Evolutionary conservation across 2,329 filamentous ascomycete genomes (phyloP), one percentile per base, ranked within the genome.

Genomic region (Kalmusia sp.): DNA sequence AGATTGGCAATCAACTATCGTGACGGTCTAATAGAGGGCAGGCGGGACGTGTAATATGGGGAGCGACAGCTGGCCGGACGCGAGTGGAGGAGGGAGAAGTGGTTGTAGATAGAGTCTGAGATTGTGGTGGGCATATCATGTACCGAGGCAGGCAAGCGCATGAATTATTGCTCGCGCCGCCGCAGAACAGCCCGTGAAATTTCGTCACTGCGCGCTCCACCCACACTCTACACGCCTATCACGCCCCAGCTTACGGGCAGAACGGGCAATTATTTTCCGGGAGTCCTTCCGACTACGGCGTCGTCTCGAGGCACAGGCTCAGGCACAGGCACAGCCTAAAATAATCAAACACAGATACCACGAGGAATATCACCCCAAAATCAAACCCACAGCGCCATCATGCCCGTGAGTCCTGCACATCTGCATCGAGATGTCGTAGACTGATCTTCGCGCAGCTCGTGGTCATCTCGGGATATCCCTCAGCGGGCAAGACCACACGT

Each of bases 401-500:
- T 70, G 67, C 67, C 67, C 38, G 67, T 70, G 54, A 58, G 67
- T 57, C 19, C 15, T 44, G 35, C 40, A 17, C 19, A 28, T 30
- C 12, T 41, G 28, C 49, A 52, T 15, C 14, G 15, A 15, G 19
- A 37, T 54, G 45, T 57, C 31, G 52, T 41, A 52, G 19, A 63
- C 64, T 67, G 61, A 68, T 49, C 31, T 49, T 43, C 56, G 51
- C 51, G 41, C 65, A 87, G 84, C 81, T 87, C 65, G 79, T 87
- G 54, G 77, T 86, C 52, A 76, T 87, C 55, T 86, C 84, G 57
- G 85, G 85, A 58, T 87, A 84, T 68, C 86, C 86, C 43, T 85
- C 82, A 59, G 84, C 84, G 63, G 86, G 86, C 64, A 86, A 88
- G 62, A 86, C 83, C 11, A 76, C 85, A 63, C 83, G 86, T 66